Base-by-base conservation (phyloP, 2,329 filamentous ascomycete species). In the Coniochaeta prunicola region DNA sequence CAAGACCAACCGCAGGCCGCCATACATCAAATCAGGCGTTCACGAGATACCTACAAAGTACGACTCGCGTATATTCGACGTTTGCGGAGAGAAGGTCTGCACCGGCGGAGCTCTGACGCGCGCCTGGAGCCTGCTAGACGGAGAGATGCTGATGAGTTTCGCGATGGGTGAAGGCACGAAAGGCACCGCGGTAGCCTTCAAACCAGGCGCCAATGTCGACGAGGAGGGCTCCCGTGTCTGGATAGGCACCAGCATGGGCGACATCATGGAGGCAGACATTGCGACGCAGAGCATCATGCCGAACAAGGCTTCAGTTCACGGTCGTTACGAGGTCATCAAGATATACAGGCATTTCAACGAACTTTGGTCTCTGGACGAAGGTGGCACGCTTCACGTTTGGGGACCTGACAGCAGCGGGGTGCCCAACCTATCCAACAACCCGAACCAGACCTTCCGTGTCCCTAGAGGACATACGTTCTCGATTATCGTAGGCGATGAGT, bases 301-400 rank as follows among this genome's bases (percentile, higher is more conserved):
- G 30, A 88, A 82, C 19, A 90, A 89, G 66, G 75, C 82, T 2
- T 85, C 80, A 2, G 53, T 36, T 17, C 94, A 97, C 67, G 85
- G 86, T 8, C 85, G 90, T 45, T 82, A 86, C 61, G 90, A 96
- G 65, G 83, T 99, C 56, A 83, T 90, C 63, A 91, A 87, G 66
- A 96, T 99, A 45, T 89, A 91, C 69, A 86, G 94, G 40, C 89
- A 96, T 71, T 88, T 85, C 62, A 91, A 91, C 64, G 90, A 97
- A 67, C 84, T 99, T 70, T 99, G 94, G 94, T 92, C 92, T 0
- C 73, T 99, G 54, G 94, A 97, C 69, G 92, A 97, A 63, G 86
- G 89, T 53, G 94, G 94, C 12, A 90, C 89, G 53, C 76, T 99
- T 15, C 86, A 91, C 64, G 83, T 97, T 5, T 99, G 94, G 94